Evolutionary conservation across 345 rosid species (phyloP).

Genomic region (Brassica rapa): DNA sequence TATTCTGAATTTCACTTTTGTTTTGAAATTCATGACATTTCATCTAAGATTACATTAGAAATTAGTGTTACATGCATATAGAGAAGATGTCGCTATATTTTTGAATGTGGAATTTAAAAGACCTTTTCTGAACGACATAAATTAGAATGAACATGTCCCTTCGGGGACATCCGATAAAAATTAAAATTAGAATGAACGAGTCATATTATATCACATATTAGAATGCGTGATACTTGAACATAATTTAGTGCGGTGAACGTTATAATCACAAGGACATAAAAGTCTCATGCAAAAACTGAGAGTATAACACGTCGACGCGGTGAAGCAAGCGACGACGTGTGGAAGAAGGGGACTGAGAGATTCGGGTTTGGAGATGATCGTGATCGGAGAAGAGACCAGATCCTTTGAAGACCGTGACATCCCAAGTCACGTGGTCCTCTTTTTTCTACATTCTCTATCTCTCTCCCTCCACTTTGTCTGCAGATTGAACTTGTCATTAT

Average conservation of each 20-base stretch:
- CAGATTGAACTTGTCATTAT: conserved; percentile 27
- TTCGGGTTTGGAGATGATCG: conserved; percentile 23
- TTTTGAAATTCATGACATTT: not conserved
- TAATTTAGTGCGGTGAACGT: conserved; percentile 5
- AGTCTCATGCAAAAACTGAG: not conserved
- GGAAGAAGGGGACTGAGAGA: conserved; percentile 18
- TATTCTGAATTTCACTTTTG: not conserved
- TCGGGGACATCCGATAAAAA: too few species aligned
- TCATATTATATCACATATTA: not conserved
- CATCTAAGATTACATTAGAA: not conserved
- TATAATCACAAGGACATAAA: not conserved
- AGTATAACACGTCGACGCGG: conserved; percentile 14
- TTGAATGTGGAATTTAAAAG: not conserved
- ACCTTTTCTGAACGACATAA: not conserved
- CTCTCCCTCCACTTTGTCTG: conserved; percentile 20
- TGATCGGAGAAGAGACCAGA: conserved; percentile 37
- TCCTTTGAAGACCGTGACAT: conserved; percentile 44
- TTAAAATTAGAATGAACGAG: not conserved
- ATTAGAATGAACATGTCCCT: not conserved
- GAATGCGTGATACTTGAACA: not conserved
- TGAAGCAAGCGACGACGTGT: conserved; percentile 37
- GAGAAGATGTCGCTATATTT: not conserved
- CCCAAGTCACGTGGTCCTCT: conserved; percentile 41
- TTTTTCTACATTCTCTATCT: conserved; percentile 34
- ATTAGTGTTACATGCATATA: not conserved